Percentiles rank a stretch among this genome's conserved stretches.
These are phyloP conservation scores for Leccinellum luteum DNA, from an alignment of 768 basidiomycete genomes.

Conservation along the genomic window DNA sequence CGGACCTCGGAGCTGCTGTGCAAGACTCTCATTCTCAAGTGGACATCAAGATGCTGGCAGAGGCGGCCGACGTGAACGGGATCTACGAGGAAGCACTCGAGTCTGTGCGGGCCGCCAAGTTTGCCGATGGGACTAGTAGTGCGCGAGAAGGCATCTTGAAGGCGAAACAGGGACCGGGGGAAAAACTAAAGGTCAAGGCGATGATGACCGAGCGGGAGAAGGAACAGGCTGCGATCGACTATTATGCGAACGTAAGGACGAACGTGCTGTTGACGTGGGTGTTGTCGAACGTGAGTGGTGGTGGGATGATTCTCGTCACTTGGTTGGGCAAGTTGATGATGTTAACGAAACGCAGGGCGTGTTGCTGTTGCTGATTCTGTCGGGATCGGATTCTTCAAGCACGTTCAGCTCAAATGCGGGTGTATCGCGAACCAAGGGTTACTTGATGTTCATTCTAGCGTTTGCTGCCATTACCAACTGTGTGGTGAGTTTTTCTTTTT, in stretches of 20 bases:
- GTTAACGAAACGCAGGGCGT: constrained; percentile 50
- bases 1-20: constrained; percentile 80
- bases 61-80: constrained; percentile 77
- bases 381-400: constrained; percentile 48
- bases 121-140: constrained; percentile 21
- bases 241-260: constrained; percentile 85
- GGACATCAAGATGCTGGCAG: constrained; percentile 82
- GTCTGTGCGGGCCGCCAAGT: constrained; percentile 62
- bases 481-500: constrained; percentile 39
- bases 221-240: constrained; percentile 76
- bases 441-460: constrained; percentile 75
- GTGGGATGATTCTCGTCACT: background rate
- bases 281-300: constrained; percentile 67
- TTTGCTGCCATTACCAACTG: constrained; percentile 79
- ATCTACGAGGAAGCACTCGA: constrained; percentile 82
- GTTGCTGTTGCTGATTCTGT: constrained; percentile 67
- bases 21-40: constrained; percentile 81
- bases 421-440: constrained; percentile 62
- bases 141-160: constrained; percentile 2
- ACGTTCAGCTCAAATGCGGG: constrained; percentile 55
- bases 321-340: background rate
- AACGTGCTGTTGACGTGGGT: constrained; percentile 83
- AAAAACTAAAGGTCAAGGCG: constrained; percentile 17
- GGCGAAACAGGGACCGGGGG: constrained; percentile 3
- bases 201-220: constrained; percentile 55